These are phyloP conservation scores for Globisporangium parvum DNA, from an alignment of 352 stramenopile species.

Conservation along the genomic window DNA sequence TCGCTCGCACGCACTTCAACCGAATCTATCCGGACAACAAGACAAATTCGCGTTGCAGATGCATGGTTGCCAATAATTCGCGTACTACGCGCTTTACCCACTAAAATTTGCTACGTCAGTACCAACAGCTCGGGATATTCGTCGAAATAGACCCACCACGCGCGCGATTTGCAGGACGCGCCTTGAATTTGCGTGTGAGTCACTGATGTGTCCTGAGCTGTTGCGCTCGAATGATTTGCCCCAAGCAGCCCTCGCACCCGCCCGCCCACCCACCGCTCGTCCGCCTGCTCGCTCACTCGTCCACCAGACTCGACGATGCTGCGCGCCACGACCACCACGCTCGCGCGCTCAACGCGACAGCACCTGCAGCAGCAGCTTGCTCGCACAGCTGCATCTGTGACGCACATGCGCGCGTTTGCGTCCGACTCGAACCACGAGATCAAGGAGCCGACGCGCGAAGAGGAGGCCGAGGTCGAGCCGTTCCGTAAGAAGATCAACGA, in stretches of 20 bases:
- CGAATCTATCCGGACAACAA: conserved; percentile 8
- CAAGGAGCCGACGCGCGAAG: conserved; percentile 23
- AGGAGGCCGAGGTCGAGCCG: conserved; percentile 29
- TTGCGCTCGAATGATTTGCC: no score
- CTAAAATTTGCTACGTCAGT: no score
- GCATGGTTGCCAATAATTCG: no score
- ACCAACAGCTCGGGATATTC: no score
- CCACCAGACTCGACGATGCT: conserved; percentile 16
- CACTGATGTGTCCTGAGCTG: neutral
- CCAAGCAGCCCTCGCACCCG: no score
- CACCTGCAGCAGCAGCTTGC: conserved; percentile 3
- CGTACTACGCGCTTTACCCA: no score
- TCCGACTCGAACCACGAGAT: conserved; percentile 36
- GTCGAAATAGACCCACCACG: no score
- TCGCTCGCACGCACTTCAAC: conserved; percentile 13
- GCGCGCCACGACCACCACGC: conserved; percentile 6
- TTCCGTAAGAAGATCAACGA: conserved; percentile 48
- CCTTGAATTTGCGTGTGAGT: no score
- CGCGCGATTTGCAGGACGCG: no score
- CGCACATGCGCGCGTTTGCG: conserved; percentile 19
- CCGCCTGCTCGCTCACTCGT: no score
- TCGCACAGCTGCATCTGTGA: no score
- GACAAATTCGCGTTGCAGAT: no score
- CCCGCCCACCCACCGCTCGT: neutral
- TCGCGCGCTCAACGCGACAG: neutral